These are phyloP conservation scores for Trichoderma breve DNA, from an alignment of 2,329 filamentous ascomycete genomes.

Conservation along the genomic window DNA sequence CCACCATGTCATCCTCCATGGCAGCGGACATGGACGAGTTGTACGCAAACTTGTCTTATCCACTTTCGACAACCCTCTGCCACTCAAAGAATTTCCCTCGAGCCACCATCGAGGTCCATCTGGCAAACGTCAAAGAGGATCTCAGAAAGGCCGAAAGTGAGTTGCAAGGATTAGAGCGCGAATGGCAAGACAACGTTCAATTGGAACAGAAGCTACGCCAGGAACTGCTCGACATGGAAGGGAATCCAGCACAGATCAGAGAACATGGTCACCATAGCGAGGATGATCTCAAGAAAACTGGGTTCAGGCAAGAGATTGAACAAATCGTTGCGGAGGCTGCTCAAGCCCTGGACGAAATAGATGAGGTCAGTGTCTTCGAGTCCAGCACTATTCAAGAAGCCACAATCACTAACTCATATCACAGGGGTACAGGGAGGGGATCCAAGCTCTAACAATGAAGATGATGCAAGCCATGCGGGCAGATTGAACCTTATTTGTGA, in stretches of 20 bases:
- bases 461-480: constrained; percentile 28
- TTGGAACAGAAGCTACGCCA: not conserved
- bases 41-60: constrained; percentile 34
- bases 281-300: constrained; percentile 7
- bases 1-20: constrained; percentile 21
- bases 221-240: not conserved
- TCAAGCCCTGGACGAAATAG: constrained; percentile 28
- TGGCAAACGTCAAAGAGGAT: constrained; percentile 26
- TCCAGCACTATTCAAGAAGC: not conserved
- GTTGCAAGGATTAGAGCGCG: constrained; percentile 24
- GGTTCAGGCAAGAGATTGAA: constrained; percentile 26
- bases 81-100: constrained; percentile 25
- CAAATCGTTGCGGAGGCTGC: constrained; percentile 26
- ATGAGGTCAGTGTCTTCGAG: constrained; percentile 26
- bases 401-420: not conserved
- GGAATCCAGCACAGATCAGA: not conserved
- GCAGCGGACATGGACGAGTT: constrained; percentile 25
- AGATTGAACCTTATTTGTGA: not conserved
- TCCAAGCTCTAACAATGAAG: constrained; percentile 28
- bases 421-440: constrained; percentile 32
- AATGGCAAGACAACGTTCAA: constrained; percentile 21
- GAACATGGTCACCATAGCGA: not conserved
- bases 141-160: constrained; percentile 28
- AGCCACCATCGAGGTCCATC: constrained; percentile 30
- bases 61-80: constrained; percentile 34